Percentiles rank a stretch among this genome's conserved stretches.
Conservation (phyloP, 495 filamentous ascomycete genomes). For the Hypoxylon cercidicola region DNA sequence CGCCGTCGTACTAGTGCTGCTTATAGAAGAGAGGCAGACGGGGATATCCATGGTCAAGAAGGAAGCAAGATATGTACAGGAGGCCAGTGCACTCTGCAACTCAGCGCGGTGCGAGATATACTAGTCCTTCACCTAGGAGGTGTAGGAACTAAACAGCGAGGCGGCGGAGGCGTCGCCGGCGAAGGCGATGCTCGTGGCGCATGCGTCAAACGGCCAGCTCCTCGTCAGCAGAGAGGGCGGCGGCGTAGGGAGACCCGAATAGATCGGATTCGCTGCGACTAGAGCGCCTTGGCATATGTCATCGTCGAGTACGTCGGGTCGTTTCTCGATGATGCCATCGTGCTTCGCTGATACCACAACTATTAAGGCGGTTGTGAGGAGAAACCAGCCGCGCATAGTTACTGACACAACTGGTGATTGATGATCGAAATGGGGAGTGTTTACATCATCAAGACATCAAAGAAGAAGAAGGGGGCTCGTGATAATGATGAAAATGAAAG, state of each 20-base stretch:
- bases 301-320: neutral
- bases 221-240: conserved; percentile 10
- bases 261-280: neutral
- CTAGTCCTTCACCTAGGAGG: conserved; percentile 22
- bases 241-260: conserved; percentile 17
- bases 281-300: neutral
- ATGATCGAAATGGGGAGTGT: neutral
- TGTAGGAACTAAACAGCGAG: conserved; percentile 24
- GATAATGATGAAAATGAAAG: too few species aligned
- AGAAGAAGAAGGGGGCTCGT: too few species aligned
- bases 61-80: conserved; percentile 18
- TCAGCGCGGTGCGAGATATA: conserved; percentile 22
- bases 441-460: neutral
- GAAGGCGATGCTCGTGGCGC: conserved; percentile 17
- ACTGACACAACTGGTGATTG: neutral
- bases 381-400: neutral
- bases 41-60: conserved; percentile 11
- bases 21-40: conserved; percentile 18
- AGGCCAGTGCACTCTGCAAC: conserved; percentile 13
- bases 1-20: neutral
- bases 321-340: neutral
- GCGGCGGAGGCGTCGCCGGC: conserved; percentile 8
- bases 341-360: neutral
- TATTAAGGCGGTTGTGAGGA: neutral
- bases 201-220: conserved; percentile 19